phyloP scores from a whole-genome alignment of 495 filamentous ascomycete genomes.

The Penicillium desertorum region DNA sequence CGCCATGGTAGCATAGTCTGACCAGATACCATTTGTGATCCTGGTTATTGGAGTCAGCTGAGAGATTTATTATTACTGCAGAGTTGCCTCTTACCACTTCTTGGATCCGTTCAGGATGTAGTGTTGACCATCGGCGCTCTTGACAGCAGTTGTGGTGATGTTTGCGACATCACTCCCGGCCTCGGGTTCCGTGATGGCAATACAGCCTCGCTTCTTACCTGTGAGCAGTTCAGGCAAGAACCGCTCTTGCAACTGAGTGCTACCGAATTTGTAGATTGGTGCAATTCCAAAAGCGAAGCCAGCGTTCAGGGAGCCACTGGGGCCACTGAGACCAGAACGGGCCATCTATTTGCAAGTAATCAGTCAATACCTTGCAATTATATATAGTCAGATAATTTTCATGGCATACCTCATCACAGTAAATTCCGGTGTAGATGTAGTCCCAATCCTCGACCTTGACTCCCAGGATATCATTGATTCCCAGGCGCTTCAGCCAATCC shows the following conservation, averaged over 20 bases:
- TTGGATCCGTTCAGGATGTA: conserved; percentile 75
- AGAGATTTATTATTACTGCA: background rate
- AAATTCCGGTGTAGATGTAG: conserved; percentile 69
- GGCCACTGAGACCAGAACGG: conserved; percentile 63
- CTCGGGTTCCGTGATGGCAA: conserved; percentile 76
- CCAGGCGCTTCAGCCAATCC: conserved; percentile 61
- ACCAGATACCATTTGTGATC: conserved; percentile 79
- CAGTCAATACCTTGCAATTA: background rate
- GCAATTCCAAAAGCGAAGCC: conserved; percentile 72
- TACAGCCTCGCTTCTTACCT: conserved; percentile 64
- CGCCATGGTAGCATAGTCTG: conserved; percentile 69
- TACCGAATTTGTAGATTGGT: conserved; percentile 67
- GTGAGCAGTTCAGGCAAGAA: conserved; percentile 66
- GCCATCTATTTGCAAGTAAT: conserved; percentile 46
- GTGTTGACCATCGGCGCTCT: conserved; percentile 60
- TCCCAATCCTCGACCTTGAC: conserved; percentile 74
- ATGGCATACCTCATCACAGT: conserved; percentile 55
- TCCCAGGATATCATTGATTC: conserved; percentile 64
- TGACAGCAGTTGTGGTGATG: conserved; percentile 65
- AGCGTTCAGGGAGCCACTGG: conserved; percentile 58
- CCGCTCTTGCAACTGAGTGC: conserved; percentile 56
- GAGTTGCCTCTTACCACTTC: conserved; percentile 58
- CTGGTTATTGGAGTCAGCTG: conserved; percentile 26
- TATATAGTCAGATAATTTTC: no score
- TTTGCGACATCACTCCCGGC: conserved; percentile 72